Evolutionary conservation across 164 flowering plant species (phyloP), one percentile per base, ranked within the genome.

Genomic region (Magnolia sinica): DNA sequence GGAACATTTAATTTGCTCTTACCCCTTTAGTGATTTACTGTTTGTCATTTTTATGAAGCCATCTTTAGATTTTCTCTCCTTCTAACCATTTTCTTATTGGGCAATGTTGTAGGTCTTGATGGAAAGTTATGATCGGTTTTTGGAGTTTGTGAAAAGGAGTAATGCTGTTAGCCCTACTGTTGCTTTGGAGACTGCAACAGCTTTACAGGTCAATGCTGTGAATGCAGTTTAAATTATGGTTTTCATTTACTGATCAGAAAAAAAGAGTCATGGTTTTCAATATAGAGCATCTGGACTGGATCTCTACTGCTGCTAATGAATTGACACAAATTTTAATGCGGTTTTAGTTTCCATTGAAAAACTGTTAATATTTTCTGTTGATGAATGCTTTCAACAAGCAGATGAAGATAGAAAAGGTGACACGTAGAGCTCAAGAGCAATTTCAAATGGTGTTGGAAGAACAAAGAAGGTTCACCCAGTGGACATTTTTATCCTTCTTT

Each of bases 381-480:
- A 20, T 64, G 27, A 7, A 27, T 52, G 14, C 24, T 13, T 51
- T 29, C 66, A 63, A 72, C 70, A 37, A 52, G 79, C 92, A 96
- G 99, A 89, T 87, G 88, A 96, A 91, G 84, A 73, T 96, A 77
- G 99, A 92, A 87, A 82, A 89, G 82, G 99, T 93, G 81, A 92
- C 98, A 79, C 95, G 98, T 50, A 86, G 88, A 85, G 99, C 99
- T 71, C 99, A 96, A 73, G 98, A 94, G 88, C 99, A 96, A 81
- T 87, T 96, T 82, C 97, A 96, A 79, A 86, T 90, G 91, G 99
- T 91, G 8, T 84, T 96, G 70, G 99, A 96, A 84, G 98, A 96
- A 78, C 93, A 94, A 79, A 92, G 94, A 97, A 96, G 97, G 99
- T 94, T 74, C 66, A 37, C 9, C 73, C 76, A 22, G 70, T 80